These are phyloP conservation scores for Colletotrichum cordylinicola DNA, from an alignment of 2,329 filamentous ascomycete genomes.

Conservation along the genomic window DNA sequence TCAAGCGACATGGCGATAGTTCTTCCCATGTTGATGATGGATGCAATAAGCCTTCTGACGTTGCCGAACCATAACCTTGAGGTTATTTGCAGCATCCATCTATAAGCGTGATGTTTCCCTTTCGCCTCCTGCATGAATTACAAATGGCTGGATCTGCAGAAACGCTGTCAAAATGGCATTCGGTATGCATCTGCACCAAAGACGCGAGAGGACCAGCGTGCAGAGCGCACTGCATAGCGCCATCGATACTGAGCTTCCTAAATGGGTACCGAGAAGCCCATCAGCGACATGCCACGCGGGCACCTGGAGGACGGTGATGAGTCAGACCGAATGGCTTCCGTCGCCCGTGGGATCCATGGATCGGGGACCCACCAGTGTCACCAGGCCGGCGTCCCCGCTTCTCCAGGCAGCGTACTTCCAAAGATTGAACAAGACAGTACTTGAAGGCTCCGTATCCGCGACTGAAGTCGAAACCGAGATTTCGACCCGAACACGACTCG, in stretches of 20 bases:
- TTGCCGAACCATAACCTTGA: slow-evolving; percentile 6
- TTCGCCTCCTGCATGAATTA: not conserved
- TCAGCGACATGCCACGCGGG: not conserved
- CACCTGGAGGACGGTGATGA: not conserved
- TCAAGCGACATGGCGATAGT: not conserved
- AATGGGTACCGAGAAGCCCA: not conserved
- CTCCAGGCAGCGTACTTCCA: not conserved
- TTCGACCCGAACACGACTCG: not conserved
- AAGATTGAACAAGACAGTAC: not conserved
- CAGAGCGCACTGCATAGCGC: not conserved
- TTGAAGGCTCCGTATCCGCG: not conserved
- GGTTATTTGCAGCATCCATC: not conserved
- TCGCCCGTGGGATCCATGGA: not conserved
- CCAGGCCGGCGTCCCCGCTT: not conserved
- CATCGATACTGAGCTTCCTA: slow-evolving; percentile 2
- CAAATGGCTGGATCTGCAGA: not conserved
- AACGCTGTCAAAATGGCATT: not conserved
- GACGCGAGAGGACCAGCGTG: not conserved
- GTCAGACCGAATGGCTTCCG: slow-evolving; percentile 8
- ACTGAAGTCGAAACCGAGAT: not conserved
- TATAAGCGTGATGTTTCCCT: not conserved
- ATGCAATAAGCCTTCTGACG: not conserved
- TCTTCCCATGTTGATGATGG: not conserved
- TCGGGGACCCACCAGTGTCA: not conserved
- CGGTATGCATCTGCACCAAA: not conserved